Conservation (phyloP, 805 yeast species). For the Maudiozyma pseudohumilis region DNA sequence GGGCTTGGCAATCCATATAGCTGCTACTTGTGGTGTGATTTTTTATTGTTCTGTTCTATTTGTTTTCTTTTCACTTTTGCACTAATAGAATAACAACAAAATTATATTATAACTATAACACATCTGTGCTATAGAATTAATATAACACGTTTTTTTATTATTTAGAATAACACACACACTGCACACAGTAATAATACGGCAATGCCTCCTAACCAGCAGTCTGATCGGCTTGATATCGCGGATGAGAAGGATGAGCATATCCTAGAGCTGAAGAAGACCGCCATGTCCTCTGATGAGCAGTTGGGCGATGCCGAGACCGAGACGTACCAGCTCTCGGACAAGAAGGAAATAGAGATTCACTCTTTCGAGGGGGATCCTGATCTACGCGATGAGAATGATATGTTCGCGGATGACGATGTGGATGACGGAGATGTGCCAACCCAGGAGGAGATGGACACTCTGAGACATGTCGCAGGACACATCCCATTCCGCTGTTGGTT, state of each 20-base stretch:
- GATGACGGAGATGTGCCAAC: constrained; percentile 54
- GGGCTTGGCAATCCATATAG: too few species aligned
- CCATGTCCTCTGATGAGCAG: constrained; percentile 1
- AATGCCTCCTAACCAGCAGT: not conserved
- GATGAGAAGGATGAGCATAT: constrained; percentile 2
- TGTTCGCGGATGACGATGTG: constrained; percentile 53
- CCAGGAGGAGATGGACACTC: constrained; percentile 22
- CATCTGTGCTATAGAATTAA: too few species aligned
- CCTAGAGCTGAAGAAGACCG: constrained; percentile 4
- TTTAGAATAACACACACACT: not conserved
- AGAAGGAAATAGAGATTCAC: not conserved
- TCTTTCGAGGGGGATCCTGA: too few species aligned
- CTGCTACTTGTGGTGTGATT: too few species aligned
- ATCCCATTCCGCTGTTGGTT: constrained; percentile 42
- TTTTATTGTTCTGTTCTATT: too few species aligned
- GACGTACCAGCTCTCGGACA: constrained; percentile 2
- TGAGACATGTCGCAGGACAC: constrained; percentile 31
- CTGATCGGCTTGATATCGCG: not conserved
- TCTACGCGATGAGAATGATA: not conserved
- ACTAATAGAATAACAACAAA: too few species aligned
- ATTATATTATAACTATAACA: too few species aligned
- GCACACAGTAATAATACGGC: not conserved
- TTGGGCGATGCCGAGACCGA: constrained; percentile 5
- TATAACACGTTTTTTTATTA: too few species aligned
- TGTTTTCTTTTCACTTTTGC: too few species aligned